Evolutionary conservation across 1,284 basidiomycete species (phyloP), one percentile per base, ranked within the genome.

Genomic region (Austroboletus novae-zelandiae): DNA sequence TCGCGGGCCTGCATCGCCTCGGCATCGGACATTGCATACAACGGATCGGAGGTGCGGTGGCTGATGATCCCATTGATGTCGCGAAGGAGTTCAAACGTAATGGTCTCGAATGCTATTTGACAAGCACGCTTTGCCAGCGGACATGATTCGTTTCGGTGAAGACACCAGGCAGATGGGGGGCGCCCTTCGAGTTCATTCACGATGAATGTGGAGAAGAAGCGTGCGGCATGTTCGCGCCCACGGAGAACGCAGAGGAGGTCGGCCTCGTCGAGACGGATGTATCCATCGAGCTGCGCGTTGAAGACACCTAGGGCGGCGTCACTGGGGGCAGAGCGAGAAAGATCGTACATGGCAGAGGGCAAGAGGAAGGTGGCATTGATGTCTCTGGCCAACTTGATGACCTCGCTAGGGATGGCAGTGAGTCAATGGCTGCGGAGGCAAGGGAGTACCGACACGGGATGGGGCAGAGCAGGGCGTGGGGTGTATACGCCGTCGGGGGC

Each of bases 161-260:
- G 55, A 63, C 86, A 88, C 47, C 61, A 66, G 10, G 66, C 43
- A 8, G 80, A 78, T 7, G 81, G 71, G 25, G 72, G 60, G 47
- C 85, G 73, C 41, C 81, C 80, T 67, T 89, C 85, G 31, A 88
- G 74, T 50, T 85, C 77, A 59, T 80, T 80, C 48, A 84, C 82
- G 57, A 89, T 77, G 62, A 89, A 89, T 15, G 82, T 84, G 8
- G 86, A 86, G 47, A 89, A 77, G 66, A 80, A 88, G 41, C 85
- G 80, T 11, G 83, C 81, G 4, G 79, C 76, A 48, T 81, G 77
- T 67, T 89, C 86, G 50, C 84, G 81, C 9, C 86, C 86, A 47
- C 77, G 78, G 17, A 87, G 73, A 36, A 84, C 74, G 39, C 65
- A 72, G 54, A 81, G 71, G 9, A 89, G 74, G 60, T 87, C 84